Evolutionary conservation across 2,329 filamentous ascomycete species (phyloP), one percentile per base, ranked within the genome.

Genomic region (Elsinoe necatrix): DNA sequence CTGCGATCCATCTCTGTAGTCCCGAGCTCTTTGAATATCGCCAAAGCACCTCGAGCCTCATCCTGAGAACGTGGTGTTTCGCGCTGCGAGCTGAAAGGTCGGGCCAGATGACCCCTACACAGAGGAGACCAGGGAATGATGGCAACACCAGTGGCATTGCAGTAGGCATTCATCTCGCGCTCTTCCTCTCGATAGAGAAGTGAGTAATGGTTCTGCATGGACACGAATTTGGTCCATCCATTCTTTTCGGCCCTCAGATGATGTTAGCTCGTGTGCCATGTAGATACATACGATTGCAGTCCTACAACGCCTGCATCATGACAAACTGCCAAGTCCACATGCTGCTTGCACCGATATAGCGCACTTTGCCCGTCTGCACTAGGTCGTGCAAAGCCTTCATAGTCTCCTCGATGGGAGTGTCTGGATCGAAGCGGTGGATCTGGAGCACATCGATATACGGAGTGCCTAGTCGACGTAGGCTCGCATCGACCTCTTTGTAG

Each of bases 131-230:
- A 73, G 4, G 73, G 75, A 58, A 79, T 75, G 16, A 76, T 60
- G 1, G 74, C 77, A 27, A 79, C 73, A 4, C 77, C 77, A 3
- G 73, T 75, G 29, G 71, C 67, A 9, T 71, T 64, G 59, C 77
- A 79, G 48, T 73, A 77, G 16, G 71, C 71, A 57, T 71, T 77
- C 78, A 81, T 80, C 61, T 80, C 78, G 1, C 77, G 68, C 64
- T 81, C 81, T 61, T 86, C 83, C 63, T 86, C 83, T 3, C 83
- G 75, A 65, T 83, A 83, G 1, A 80, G 64, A 0, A 80, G 69
- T 60, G 80, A 81, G 64, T 83, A 77, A 45, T 76, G 75, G 23
- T 79, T 79, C 60, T 83, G 80, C 80, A 83, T 83, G 1, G 71
- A 75, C 59, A 82, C 71, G 62, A 84, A 83, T 64, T 82, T 79